Base-by-base conservation (phyloP, 768 basidiomycete genomes). In the Podaxis rugospora region DNA sequence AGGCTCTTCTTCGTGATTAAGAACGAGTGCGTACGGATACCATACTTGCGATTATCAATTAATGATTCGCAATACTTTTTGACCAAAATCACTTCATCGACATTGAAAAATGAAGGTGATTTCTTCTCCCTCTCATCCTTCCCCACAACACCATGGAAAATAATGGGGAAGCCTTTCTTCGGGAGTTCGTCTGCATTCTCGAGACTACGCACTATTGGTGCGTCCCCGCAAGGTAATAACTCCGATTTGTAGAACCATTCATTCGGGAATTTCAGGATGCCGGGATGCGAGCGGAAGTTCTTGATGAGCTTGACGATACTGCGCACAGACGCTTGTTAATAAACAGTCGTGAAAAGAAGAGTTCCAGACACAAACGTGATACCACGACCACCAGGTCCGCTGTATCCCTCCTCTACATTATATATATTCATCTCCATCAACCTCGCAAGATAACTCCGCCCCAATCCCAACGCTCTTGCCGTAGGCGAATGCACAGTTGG, bases 91-190 rank as follows among this genome's bases (percentile, higher is more conserved):
- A 74, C 80, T 67, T 87, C 86, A 44, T 79, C 76, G 55, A 80
- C 75, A 62, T 88, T 88, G 74, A 87, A 88, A 72, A 83, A 87
- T 0, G 84, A 86, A 10, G 86, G 86, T 0, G 84, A 86, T 0
- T 73, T 75, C 1, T 75, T 72, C 66, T 88, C 85, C 5, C 79
- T 78, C 11, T 80, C 71, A 65, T 87, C 86, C 52, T 79, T 78
- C 5, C 86, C 86, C 4, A 75, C 54, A n/a, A 86, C 74, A 2
- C 75, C 78, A 66, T 86, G 80, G 72, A 87, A 85, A 7, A 87
- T 70, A 32, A 87, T 69, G 0, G 86, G 86, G 71, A 85, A 86
- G 10, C 72, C 70, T 50, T 69, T 75, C 51, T 66, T 76, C 1
- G 75, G 75, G 14, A 83, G 58, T 21, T 75, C 75, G 23, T 75